Evolutionary conservation across 768 basidiomycete species (phyloP), one percentile per base, ranked within the genome.

Genomic region (Agrocybe pediades): DNA sequence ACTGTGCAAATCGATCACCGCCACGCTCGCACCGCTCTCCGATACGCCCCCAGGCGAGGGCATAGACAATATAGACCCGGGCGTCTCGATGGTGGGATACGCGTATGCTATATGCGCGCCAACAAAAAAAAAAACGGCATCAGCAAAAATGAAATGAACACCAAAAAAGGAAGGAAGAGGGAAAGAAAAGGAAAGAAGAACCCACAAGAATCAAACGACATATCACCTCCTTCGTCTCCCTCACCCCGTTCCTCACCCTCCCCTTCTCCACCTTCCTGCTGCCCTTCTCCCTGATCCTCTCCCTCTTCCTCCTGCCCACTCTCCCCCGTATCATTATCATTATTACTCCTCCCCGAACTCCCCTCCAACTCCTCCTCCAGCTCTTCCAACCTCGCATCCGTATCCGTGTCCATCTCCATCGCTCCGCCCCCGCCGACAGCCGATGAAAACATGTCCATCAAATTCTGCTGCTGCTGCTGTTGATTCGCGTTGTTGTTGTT

Each of bases 71-170:
- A 65, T 61, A 24, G 75, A 66, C 3, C 64, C 62, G 9, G 82
- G 80, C 0, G 83, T 80, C 54, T 82, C 79, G 41, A 79, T 67
- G 17, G 74, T 70, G 11, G 76, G 72, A 58, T 77, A 77, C 19
- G 65, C 80, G 33, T 36, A 36, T 13, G 33, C 33, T 83, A 56
- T 3, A 46, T 17, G n/a, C n/a, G n/a, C n/a, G n/a, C n/a, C n/a
- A n/a, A n/a, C n/a, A n/a, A n/a, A n/a, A n/a, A n/a, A n/a, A n/a
- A n/a, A n/a, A n/a, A n/a, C n/a, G n/a, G n/a, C n/a, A n/a, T n/a
- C n/a, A n/a, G n/a, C n/a, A n/a, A 27, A 21, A 33, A 13, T 42
- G 41, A 53, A 51, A 20, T 50, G 40, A 53, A 5, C 19, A 63
- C 53, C 21, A 30, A 11, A 3, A n/a, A 17, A 13, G 24, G 2